phyloP scores from a whole-genome alignment of 116 monocot species.

The Trichopus zeylanicus region DNA sequence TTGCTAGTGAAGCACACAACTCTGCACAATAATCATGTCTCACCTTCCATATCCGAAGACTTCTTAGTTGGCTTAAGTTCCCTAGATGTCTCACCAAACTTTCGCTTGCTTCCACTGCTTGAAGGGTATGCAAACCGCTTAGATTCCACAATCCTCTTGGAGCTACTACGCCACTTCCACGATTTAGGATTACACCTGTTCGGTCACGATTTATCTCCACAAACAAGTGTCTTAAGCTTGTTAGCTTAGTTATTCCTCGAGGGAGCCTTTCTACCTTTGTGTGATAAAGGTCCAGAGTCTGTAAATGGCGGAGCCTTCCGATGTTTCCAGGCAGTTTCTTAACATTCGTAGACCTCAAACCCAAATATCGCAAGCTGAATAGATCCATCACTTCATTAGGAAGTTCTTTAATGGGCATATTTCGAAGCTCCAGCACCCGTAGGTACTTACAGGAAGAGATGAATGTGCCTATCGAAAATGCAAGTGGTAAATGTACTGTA shows the following conservation, averaged over 20 bases:
- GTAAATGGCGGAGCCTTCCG: conserved; percentile 11
- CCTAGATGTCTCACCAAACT: neutral
- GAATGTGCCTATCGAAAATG: too few species aligned
- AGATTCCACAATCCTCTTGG: neutral
- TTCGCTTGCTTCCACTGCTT: neutral
- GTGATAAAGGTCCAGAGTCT: conserved; percentile 3
- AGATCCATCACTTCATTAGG: conserved; percentile 10
- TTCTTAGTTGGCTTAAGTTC: neutral
- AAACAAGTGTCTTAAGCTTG: neutral
- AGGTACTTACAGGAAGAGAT: conserved; percentile 4
- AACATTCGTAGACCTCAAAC: conserved; percentile 13
- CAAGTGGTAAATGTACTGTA: too few species aligned
- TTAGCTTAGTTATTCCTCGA: neutral
- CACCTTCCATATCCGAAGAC: neutral
- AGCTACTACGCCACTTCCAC: too few species aligned
- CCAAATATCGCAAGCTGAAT: conserved; percentile 14
- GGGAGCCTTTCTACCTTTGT: neutral
- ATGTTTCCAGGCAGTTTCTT: conserved; percentile 9
- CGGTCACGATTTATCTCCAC: too few species aligned
- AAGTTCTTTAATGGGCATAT: neutral
- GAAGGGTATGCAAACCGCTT: neutral
- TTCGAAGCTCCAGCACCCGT: conserved; percentile 16
- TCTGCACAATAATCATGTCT: neutral
- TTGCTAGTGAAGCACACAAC: neutral
- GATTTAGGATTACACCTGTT: too few species aligned